These are phyloP conservation scores for Lachancea waltii DNA, from an alignment of 805 yeast species.

Conservation along the genomic window DNA sequence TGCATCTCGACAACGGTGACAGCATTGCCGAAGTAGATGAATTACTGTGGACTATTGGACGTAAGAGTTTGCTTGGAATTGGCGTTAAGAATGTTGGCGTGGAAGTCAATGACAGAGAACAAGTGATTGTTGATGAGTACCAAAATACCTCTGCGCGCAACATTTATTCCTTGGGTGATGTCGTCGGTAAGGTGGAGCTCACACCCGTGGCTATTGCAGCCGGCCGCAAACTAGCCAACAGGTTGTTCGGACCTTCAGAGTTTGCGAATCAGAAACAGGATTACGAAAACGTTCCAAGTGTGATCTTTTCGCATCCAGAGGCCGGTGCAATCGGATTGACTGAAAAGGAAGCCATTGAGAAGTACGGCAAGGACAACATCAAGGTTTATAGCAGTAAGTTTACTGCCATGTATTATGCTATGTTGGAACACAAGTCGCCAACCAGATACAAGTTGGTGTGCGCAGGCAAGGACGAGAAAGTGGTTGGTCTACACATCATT, in stretches of 20 bases:
- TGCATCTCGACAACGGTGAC: slow-evolving; percentile 37
- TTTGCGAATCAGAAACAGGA: slow-evolving; percentile 76
- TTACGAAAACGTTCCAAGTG: slow-evolving; percentile 83
- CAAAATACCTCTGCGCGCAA: slow-evolving; percentile 71
- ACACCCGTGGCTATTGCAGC: slow-evolving; percentile 99
- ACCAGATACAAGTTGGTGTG: slow-evolving; percentile 79
- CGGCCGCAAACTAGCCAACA: slow-evolving; percentile 87
- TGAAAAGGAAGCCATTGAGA: slow-evolving; percentile 66
- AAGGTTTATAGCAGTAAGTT: slow-evolving; percentile 79
- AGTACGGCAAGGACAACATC: slow-evolving; percentile 74
- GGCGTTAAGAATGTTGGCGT: slow-evolving; percentile 76
- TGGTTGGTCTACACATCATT: slow-evolving; percentile 88
- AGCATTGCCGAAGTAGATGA: slow-evolving; percentile 68
- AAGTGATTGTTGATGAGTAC: slow-evolving; percentile 76
- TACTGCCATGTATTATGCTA: slow-evolving; percentile 89
- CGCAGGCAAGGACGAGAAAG: slow-evolving; percentile 80
- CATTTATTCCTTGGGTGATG: slow-evolving; percentile 88
- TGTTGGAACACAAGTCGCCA: slow-evolving; percentile 74
- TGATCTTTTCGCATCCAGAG: slow-evolving; percentile 97
- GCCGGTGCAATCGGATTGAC: slow-evolving; percentile 89
- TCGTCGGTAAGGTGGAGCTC: slow-evolving; percentile 84
- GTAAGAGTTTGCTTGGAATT: slow-evolving; percentile 67
- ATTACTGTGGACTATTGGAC: slow-evolving; percentile 91
- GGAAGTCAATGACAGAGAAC: slow-evolving; percentile 49
- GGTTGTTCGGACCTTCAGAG: slow-evolving; percentile 76